Evolutionary conservation across 1,284 basidiomycete genomes (phyloP).

Genomic region (Boletus sp.): DNA sequence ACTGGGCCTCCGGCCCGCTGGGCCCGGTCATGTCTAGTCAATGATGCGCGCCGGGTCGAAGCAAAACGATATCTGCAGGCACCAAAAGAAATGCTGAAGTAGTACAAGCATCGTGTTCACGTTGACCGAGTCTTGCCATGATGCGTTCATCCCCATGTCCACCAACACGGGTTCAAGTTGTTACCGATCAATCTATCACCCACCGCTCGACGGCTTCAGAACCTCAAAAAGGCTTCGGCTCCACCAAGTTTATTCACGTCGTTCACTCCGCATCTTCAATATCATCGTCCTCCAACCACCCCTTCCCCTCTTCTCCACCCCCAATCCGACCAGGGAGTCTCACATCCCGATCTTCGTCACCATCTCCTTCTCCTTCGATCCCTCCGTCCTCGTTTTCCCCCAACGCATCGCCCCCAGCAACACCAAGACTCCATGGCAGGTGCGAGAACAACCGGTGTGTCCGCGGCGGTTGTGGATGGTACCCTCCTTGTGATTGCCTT

Average conservation of each 20-base stretch:
- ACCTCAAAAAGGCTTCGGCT: no score
- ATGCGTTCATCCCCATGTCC: no score
- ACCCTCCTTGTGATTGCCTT: background rate
- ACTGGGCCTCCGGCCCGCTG: no score
- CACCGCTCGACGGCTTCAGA: no score
- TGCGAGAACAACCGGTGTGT: conserved; percentile 60
- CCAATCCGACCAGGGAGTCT: conserved; percentile 26
- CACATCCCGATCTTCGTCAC: conserved; percentile 29
- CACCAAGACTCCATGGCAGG: conserved; percentile 48
- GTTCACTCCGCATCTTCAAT: conserved; percentile 55
- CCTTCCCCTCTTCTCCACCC: conserved; percentile 38
- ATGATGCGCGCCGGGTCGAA: no score
- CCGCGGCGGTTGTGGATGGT: conserved; percentile 38
- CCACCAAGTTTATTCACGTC: background rate
- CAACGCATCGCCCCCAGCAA: conserved; percentile 34
- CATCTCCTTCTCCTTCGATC: conserved; percentile 16
- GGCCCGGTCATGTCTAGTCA: no score
- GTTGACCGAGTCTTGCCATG: no score
- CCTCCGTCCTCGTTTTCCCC: conserved; percentile 35
- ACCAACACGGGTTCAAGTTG: no score
- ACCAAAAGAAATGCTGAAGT: no score
- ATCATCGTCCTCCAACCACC: conserved; percentile 70
- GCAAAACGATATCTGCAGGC: no score
- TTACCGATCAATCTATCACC: no score
- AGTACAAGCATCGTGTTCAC: no score